Base-by-base conservation (phyloP, 1,284 basidiomycete genomes). In the Boletellus dicymbophilus region DNA sequence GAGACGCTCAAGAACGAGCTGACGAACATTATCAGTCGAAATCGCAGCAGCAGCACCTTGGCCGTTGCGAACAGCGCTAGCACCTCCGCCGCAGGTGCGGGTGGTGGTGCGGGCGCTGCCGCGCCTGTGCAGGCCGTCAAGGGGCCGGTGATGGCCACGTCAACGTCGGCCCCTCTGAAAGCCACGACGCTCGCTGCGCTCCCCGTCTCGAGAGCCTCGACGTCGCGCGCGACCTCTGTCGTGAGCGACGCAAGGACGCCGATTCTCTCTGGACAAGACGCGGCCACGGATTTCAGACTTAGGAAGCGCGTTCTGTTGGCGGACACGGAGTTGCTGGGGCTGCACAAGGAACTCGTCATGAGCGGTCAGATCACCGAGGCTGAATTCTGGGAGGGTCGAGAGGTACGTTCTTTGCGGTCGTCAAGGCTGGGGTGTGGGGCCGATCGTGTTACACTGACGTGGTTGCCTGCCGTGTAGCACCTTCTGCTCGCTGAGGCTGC, bases 331-430 rank as follows among this genome's bases (percentile, higher is more conserved):
- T 76, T 97, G 45, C 84, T 85, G 25, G 68, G 79, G 16, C 73
- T 98, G 42, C 93, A 97, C 67, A 81, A 84, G 31, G 91, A 95
- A 49, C 80, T 98, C 51, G 95, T 97, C 31, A 82, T 93, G 65
- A 79, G 77, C 10, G 86, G 85, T 23, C 88, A 93, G 58, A 90
- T 97, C 26, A 88, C 88, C 3, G 95, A 98, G 69, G 79, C 84
- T 0, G 95, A 98, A 61, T 98, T 98, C 65, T 98, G 95, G 95
- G 92, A 94, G 54, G 93, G 93, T 22, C 79, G 95, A 66, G 90
- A 95, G 79, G 91, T 94, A 64, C 52, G 49, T 46, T 31, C 10
- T 9, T 20, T 30, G 26, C 23, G 15, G 16, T 21, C 10, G 25
- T 39, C n/a, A n/a, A n/a, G n/a, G n/a, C n/a, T n/a, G n/a, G n/a